These are phyloP conservation scores for Rhodotorula sp. DNA, from an alignment of 1,284 basidiomycete genomes.

Conservation along the genomic window DNA sequence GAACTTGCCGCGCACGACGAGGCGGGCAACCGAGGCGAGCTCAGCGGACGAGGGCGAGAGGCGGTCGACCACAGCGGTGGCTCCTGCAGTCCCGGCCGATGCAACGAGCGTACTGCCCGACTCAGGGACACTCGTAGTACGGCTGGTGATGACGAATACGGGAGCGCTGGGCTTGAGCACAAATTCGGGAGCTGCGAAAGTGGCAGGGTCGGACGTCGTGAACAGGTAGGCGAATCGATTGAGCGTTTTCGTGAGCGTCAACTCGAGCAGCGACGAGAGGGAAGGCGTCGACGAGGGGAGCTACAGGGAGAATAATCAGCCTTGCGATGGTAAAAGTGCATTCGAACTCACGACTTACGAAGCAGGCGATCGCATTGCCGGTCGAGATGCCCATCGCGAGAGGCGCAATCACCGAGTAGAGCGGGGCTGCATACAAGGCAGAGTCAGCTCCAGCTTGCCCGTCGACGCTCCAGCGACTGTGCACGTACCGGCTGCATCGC, in stretches of 20 bases:
- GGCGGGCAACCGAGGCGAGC: background rate
- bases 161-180: no score
- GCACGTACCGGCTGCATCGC: background rate
- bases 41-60: background rate
- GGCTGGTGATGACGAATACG: background rate
- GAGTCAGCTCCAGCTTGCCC: no score
- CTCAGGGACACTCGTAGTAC: background rate
- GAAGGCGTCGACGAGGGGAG: background rate
- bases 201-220: background rate
- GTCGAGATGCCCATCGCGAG: slow-evolving; percentile 5
- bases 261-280: background rate
- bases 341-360: background rate
- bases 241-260: background rate
- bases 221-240: slow-evolving; percentile 7
- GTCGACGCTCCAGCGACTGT: no score
- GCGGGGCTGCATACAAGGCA: background rate
- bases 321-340: no score
- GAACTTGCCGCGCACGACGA: slow-evolving; percentile 14
- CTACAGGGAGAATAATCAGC: background rate
- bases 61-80: slow-evolving; percentile 1
- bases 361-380: slow-evolving; percentile 5
- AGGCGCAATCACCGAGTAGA: slow-evolving; percentile 6
- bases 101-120: background rate
- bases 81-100: background rate
- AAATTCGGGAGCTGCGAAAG: no score